Evolutionary conservation across 108 stramenopile species (phyloP).

Genomic region (Bacterosira constricta): DNA sequence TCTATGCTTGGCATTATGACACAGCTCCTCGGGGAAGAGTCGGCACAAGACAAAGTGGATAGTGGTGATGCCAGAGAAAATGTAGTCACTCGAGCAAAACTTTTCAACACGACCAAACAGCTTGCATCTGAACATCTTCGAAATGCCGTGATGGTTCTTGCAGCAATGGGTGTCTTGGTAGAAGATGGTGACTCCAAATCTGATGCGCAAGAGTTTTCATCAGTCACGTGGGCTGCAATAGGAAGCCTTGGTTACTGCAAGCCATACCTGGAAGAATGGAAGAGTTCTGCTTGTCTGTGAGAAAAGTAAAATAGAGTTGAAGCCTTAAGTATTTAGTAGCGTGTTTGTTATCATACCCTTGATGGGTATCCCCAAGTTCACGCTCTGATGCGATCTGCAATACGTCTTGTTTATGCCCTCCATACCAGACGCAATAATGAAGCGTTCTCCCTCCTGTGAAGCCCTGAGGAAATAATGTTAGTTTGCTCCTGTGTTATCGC

Average conservation of each 20-base stretch:
- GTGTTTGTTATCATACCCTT: no score
- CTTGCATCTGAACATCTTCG: slow-evolving; percentile 80
- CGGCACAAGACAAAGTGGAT: slow-evolving; percentile 11
- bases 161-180: slow-evolving; percentile 51
- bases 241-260: slow-evolving; percentile 61
- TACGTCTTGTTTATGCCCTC: no score
- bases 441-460: no score
- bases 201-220: slow-evolving; percentile 48
- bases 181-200: slow-evolving; percentile 20
- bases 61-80: not conserved
- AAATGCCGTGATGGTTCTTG: slow-evolving; percentile 78
- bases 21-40: slow-evolving; percentile 56
- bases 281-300: slow-evolving; percentile 41
- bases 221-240: slow-evolving; percentile 66
- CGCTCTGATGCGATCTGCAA: no score
- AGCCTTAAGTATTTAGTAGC: no score
- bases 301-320: no score
- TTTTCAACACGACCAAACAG: slow-evolving; percentile 54
- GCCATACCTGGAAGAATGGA: slow-evolving; percentile 68
- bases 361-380: no score
- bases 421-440: no score
- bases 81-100: slow-evolving; percentile 26
- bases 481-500: no score
- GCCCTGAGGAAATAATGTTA: no score
- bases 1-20: slow-evolving; percentile 66